Evolutionary conservation across 257 asterid genomes (phyloP), one percentile per base, ranked within the genome.

Genomic region (Echites panduratus): DNA sequence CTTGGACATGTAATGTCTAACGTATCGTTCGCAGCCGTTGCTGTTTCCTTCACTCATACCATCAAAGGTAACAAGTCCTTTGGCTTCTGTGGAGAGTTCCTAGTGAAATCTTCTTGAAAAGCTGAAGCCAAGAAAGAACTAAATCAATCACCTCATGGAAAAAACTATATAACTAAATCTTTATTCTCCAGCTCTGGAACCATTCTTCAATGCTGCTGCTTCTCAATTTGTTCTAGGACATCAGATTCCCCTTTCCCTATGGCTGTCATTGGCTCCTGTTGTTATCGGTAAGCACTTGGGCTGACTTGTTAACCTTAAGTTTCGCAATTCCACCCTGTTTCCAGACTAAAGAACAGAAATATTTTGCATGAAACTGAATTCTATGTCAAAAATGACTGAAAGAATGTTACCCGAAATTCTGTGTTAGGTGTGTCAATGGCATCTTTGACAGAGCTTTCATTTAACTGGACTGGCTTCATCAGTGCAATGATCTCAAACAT

Each of bases 1-100:
- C 87, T 87, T 38, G 91, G 91, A 45, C 91, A 87, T 73, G 91
- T 85, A 24, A 87, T 85, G 91, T 87, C 91, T 6, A 87, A 87
- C 24, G 89, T 87, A 40, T 87, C 91, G 1, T 85, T 85, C 71
- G 92, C 92, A 52, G 89, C 89, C 20, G 92, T 87, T 43, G 92
- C 92, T 70, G 92, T 87, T 17, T 87, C 92, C 14, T 87, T 87
- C 84, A 87, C 92, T 8, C 92, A 87, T 61, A 87, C 89, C 73
- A 53, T 87, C 70, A 87, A 87, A 85, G 91, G 91, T 85, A 75
- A 53, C 71, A 9, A 16, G 19, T 14, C 29, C 50, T 11, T 45
- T 45, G 50, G 13, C 12, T 7, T 45, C 12, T 45, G 13, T 11
- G 10, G 50, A 45, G 9, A 45, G 50, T 9, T 45, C 10, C 50